These are phyloP conservation scores for Pyrus hybrid DNA, from an alignment of 331 rosid genomes.

Conservation along the genomic window DNA sequence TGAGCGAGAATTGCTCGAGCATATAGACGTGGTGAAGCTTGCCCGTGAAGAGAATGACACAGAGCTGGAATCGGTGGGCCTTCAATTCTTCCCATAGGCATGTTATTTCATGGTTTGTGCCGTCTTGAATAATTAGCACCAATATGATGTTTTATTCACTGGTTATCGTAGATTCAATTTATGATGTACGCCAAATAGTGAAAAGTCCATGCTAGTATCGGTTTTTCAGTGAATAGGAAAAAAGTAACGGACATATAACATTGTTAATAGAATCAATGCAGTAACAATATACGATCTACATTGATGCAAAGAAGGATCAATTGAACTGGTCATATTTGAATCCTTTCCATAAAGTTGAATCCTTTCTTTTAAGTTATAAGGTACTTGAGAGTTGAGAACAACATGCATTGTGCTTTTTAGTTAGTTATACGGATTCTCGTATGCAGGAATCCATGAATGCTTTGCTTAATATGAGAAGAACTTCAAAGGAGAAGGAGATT, in stretches of 20 bases:
- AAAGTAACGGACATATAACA: neutral
- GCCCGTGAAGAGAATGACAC: slow-evolving; percentile 75
- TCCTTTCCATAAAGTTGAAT: neutral
- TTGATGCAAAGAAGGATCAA: neutral
- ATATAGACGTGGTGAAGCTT: slow-evolving; percentile 85
- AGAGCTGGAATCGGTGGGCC: slow-evolving; percentile 95
- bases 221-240: neutral
- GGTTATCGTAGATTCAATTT: neutral
- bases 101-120: slow-evolving; percentile 34
- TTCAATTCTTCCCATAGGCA: slow-evolving; percentile 65
- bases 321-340: neutral
- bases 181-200: neutral
- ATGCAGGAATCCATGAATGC: slow-evolving; percentile 74
- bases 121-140: neutral
- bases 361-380: neutral
- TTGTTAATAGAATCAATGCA: neutral
- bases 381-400: neutral
- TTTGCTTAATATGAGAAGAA: slow-evolving; percentile 65
- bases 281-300: neutral
- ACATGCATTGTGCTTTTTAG: slow-evolving; percentile 1
- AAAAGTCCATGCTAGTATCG: neutral
- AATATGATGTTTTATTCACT: neutral
- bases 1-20: slow-evolving; percentile 77
- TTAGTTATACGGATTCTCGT: slow-evolving; percentile 17
- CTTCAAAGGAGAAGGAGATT: slow-evolving; percentile 78